Evolutionary conservation across 371 early-diverging fungal species (phyloP).

Genomic region (Lichtheimia ramosa): DNA sequence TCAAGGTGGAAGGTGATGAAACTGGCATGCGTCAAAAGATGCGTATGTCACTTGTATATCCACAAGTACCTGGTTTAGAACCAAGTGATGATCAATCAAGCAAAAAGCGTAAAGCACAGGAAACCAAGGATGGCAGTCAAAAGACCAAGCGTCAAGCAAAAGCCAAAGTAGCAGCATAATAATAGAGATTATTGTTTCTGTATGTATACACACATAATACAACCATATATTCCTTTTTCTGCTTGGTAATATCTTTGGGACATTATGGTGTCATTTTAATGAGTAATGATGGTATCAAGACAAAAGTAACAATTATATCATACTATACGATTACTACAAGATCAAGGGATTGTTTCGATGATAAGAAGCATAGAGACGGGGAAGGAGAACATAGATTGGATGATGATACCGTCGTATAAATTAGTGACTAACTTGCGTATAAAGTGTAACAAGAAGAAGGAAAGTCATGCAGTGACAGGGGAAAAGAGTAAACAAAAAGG

Average conservation of each 20-base stretch:
- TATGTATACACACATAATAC: not conserved
- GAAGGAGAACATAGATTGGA: conserved; percentile 9
- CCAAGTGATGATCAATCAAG: not conserved
- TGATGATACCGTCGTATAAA: too few species aligned
- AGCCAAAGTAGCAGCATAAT: not conserved
- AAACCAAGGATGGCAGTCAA: too few species aligned
- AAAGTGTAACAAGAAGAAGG: too few species aligned
- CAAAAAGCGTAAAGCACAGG: conserved; percentile 1
- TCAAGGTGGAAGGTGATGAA: conserved; percentile 77
- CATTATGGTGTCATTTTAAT: too few species aligned
- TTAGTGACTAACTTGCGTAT: too few species aligned
- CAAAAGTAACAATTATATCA: too few species aligned
- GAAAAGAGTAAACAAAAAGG: too few species aligned
- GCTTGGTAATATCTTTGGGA: not conserved
- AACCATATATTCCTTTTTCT: not conserved
- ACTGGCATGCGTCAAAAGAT: conserved; percentile 72
- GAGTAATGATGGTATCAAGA: too few species aligned
- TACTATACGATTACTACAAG: too few species aligned
- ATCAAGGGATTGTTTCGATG: too few species aligned
- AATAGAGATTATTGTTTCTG: not conserved
- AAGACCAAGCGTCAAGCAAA: not conserved
- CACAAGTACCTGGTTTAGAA: conserved; percentile 55
- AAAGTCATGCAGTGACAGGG: too few species aligned
- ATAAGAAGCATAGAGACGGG: conserved; percentile 6
- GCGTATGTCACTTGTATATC: conserved; percentile 68